These are phyloP conservation scores for Handroanthus guayacan DNA, from an alignment of 257 asterid species.

Conservation along the genomic window DNA sequence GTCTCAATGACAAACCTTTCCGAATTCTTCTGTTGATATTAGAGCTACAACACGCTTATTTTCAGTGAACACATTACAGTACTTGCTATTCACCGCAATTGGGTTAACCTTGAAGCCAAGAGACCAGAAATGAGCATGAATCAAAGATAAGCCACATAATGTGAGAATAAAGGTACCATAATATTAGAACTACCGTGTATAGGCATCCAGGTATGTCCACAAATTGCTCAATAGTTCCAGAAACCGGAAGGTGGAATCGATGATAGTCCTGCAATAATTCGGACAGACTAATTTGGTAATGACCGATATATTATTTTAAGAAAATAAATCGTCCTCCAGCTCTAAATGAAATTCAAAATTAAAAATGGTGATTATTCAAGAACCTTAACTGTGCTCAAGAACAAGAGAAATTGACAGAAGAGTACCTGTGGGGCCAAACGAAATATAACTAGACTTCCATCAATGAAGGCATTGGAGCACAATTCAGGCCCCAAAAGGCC, in stretches of 20 bases:
- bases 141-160: conserved; percentile 34
- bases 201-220: conserved; percentile 90
- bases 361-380: background rate
- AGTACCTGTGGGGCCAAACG: conserved; percentile 99
- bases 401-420: conserved; percentile 26
- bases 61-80: conserved; percentile 97
- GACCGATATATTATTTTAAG: conserved; percentile 8
- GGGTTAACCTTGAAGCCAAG: conserved; percentile 84
- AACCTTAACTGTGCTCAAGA: conserved; percentile 17
- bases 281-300: conserved; percentile 9
- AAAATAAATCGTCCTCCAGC: conserved; percentile 24
- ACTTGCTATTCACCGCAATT: conserved; percentile 99
- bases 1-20: conserved; percentile 73
- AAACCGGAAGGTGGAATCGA: conserved; percentile 91
- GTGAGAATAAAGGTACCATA: conserved; percentile 26
- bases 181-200: conserved; percentile 70
- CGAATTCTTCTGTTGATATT: conserved; percentile 85
- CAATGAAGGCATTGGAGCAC: conserved; percentile 62
- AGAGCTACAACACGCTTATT: conserved; percentile 85
- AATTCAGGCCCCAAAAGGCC: conserved; percentile 92
- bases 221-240: conserved; percentile 89
- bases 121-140: conserved; percentile 36
- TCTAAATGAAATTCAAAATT: conserved; percentile 12
- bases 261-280: conserved; percentile 85
- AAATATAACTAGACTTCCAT: conserved; percentile 90